Base-by-base conservation (phyloP, 495 filamentous ascomycete species). In the Neurospora sp. region DNA sequence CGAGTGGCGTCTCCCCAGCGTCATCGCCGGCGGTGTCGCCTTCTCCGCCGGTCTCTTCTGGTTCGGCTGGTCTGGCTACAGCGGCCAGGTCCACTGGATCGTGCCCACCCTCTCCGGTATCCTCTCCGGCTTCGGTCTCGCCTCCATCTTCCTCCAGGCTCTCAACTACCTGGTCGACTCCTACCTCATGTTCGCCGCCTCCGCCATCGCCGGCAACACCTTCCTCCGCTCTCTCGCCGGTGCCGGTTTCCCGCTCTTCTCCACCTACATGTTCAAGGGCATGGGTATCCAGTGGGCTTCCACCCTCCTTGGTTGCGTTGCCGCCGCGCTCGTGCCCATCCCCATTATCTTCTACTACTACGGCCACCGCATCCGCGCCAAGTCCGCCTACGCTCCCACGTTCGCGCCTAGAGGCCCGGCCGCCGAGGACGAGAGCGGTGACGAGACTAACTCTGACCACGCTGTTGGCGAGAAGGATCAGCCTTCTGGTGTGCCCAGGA, bases 81-180 rank as follows among this genome's bases (percentile, higher is more conserved):
- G 80, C 42, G 72, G 75, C 0, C 80, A 87, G 62, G 89, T 93
- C 73, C 93, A 92, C 80, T 97, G 93, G 94, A 92, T 94, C 75
- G 91, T 90, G 2, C 94, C 93, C 4, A 92, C 92, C 0, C 83
- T 93, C 2, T 91, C 90, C 6, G 93, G 94, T 38, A 76, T 87
- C 46, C 82, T 86, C 39, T 85, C 83, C 18, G 88, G 87, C 18
- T 87, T 90, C 70, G 87, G 88, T 4, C 84, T 97, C 1, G 85
- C 95, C 78, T 86, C 89, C 62, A 95, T 97, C 80, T 96, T 96
- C 86, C 85, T 97, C 12, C 93, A 95, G 80, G 83, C 91, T 5
- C 86, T 96, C 72, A 96, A 96, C 80, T 97, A 97, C 80, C 86
- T 97, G 39, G 91, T 96, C 72, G 93, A 96, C 78, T 89, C 93